phyloP scores from a whole-genome alignment of 2,329 filamentous ascomycete species.

The Microdochium nivale region DNA sequence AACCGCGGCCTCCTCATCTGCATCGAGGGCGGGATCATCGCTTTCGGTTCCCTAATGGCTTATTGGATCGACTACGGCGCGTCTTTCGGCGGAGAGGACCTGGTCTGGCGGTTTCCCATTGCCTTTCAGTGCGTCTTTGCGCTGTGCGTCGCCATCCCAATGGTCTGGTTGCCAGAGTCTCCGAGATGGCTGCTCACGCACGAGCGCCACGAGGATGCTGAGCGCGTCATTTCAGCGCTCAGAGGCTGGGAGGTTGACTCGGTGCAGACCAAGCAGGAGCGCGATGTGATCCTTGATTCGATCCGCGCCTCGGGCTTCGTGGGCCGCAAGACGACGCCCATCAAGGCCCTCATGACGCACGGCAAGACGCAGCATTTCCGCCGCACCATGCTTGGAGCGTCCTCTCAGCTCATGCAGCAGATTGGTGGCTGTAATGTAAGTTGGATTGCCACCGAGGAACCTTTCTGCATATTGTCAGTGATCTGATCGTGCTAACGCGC shows the following conservation, averaged over 20 bases:
- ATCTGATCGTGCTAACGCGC: not conserved
- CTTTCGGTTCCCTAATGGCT: slow-evolving; percentile 32
- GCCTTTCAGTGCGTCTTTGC: slow-evolving; percentile 38
- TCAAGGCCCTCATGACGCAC: slow-evolving; percentile 48
- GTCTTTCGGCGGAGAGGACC: slow-evolving; percentile 30
- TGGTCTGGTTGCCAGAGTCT: slow-evolving; percentile 36
- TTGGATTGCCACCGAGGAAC: not conserved
- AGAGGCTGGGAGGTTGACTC: slow-evolving; percentile 38
- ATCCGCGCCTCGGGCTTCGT: slow-evolving; percentile 44
- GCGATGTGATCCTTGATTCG: slow-evolving; percentile 53
- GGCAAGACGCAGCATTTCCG: slow-evolving; percentile 60
- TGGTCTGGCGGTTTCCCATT: slow-evolving; percentile 48
- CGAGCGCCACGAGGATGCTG: slow-evolving; percentile 33
- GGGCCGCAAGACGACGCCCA: slow-evolving; percentile 33
- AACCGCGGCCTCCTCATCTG: slow-evolving; percentile 33
- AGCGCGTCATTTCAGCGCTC: slow-evolving; percentile 20
- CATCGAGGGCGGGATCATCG: slow-evolving; percentile 35
- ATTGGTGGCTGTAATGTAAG: slow-evolving; percentile 43
- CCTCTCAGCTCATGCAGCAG: slow-evolving; percentile 55
- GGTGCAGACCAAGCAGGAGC: slow-evolving; percentile 48
- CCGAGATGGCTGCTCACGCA: slow-evolving; percentile 40
- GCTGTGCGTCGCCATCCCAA: slow-evolving; percentile 30
- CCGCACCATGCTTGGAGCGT: slow-evolving; percentile 51
- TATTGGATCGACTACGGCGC: slow-evolving; percentile 44
- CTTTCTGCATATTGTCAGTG: slow-evolving; percentile 14